phyloP scores from a whole-genome alignment of 2,329 filamentous ascomycete genomes.

The Gnomoniopsis sp. region DNA sequence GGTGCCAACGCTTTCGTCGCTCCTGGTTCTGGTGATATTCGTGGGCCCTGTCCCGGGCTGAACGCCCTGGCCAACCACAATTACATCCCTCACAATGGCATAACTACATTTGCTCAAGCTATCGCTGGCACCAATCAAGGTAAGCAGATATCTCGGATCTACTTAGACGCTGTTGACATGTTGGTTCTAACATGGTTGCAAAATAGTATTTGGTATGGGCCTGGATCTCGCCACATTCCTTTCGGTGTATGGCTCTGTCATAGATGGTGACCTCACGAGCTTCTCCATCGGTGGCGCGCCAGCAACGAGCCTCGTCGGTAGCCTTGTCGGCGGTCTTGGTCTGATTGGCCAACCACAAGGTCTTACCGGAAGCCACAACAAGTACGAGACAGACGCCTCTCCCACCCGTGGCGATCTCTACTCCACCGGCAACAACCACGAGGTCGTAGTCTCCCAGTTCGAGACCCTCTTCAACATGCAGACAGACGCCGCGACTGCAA shows the following conservation, averaged over 20 bases:
- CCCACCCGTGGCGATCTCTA: slow-evolving; percentile 25
- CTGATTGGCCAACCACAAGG: slow-evolving; percentile 22
- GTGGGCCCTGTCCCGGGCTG: slow-evolving; percentile 37
- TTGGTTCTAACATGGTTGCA: neutral
- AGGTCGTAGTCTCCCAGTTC: slow-evolving; percentile 21
- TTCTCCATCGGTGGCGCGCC: slow-evolving; percentile 38
- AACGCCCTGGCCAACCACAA: slow-evolving; percentile 41
- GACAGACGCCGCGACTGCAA: slow-evolving; percentile 35
- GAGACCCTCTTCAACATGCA: slow-evolving; percentile 21
- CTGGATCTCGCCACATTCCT: slow-evolving; percentile 36
- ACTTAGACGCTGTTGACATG: neutral
- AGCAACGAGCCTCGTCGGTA: neutral
- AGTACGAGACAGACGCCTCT: slow-evolving; percentile 24
- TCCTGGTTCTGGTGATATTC: slow-evolving; percentile 30
- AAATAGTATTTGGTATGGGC: slow-evolving; percentile 40
- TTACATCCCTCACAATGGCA: slow-evolving; percentile 37
- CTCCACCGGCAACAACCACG: slow-evolving; percentile 22
- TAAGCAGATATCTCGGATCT: neutral
- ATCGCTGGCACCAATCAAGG: slow-evolving; percentile 17
- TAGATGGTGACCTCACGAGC: slow-evolving; percentile 39
- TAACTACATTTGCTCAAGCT: slow-evolving; percentile 23
- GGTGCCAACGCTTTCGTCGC: slow-evolving; percentile 1
- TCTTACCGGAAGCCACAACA: slow-evolving; percentile 25
- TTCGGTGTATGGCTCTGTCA: slow-evolving; percentile 40
- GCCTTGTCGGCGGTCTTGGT: slow-evolving; percentile 15